Conservation (phyloP, 495 filamentous ascomycete genomes). For the Umbilicaria muhlenbergii region DNA sequence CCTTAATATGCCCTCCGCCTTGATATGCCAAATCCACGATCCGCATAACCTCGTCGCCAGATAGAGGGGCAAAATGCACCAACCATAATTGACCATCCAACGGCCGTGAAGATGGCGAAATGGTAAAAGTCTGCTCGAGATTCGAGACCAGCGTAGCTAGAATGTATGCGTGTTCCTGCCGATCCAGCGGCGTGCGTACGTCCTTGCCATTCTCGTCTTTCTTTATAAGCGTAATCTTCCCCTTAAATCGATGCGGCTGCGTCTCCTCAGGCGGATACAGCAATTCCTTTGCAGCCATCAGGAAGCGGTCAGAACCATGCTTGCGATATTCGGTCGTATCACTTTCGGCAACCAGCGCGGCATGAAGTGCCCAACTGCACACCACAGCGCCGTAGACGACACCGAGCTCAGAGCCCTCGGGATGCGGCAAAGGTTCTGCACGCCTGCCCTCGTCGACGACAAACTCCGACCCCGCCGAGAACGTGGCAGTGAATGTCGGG, state of each 20-base stretch:
- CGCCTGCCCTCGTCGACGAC: slow-evolving; percentile 24
- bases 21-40: slow-evolving; percentile 65
- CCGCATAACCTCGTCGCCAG: slow-evolving; percentile 48
- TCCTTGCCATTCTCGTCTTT: slow-evolving; percentile 12
- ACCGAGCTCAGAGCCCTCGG: slow-evolving; percentile 8
- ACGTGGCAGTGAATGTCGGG: slow-evolving; percentile 39
- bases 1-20: slow-evolving; percentile 51
- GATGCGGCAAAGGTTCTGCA: slow-evolving; percentile 12
- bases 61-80: slow-evolving; percentile 54
- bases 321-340: slow-evolving; percentile 64
- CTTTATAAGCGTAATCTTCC: slow-evolving; percentile 30
- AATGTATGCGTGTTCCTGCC: slow-evolving; percentile 50
- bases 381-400: slow-evolving; percentile 64
- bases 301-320: slow-evolving; percentile 60
- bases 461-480: slow-evolving; percentile 45
- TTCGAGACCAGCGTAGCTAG: slow-evolving; percentile 60
- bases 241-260: slow-evolving; percentile 52
- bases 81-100: slow-evolving; percentile 51
- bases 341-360: slow-evolving; percentile 71
- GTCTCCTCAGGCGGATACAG: slow-evolving; percentile 43
- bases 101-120: slow-evolving; percentile 53
- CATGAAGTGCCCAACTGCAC: slow-evolving; percentile 76
- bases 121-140: slow-evolving; percentile 63
- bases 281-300: slow-evolving; percentile 64
- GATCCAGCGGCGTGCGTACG: slow-evolving; percentile 16